Evolutionary conservation across 2,329 filamentous ascomycete genomes (phyloP).

Genomic region (Truncatella angustata): DNA sequence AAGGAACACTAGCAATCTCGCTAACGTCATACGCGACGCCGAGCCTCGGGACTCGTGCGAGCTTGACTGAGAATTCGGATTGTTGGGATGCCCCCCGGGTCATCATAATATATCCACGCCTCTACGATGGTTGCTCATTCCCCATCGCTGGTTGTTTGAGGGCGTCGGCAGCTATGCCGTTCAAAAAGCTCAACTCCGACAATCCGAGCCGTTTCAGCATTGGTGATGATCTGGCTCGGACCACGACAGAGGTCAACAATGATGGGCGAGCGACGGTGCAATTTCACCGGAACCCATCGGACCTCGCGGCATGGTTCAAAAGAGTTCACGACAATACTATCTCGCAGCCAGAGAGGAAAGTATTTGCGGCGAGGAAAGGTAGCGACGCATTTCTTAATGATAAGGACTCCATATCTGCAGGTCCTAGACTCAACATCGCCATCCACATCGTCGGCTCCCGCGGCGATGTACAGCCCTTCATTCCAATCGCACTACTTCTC

Average conservation of each 20-base stretch:
- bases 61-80: no score
- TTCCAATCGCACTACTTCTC: conserved; percentile 54
- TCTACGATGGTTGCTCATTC: neutral
- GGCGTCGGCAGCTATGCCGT: neutral
- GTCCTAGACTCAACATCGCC: conserved; percentile 45
- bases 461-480: conserved; percentile 62
- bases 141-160: neutral
- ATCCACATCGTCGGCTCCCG: conserved; percentile 60
- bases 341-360: neutral
- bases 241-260: neutral
- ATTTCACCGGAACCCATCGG: neutral
- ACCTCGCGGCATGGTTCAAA: neutral
- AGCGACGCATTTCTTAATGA: neutral
- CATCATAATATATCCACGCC: neutral
- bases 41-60: no score
- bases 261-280: conserved; percentile 1
- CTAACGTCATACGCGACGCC: no score
- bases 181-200: neutral
- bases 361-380: neutral
- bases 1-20: no score
- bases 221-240: neutral
- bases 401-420: neutral
- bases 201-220: neutral
- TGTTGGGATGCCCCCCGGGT: conserved; percentile 29
- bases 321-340: neutral